Percentiles rank a stretch among this genome's conserved stretches.
Conservation (phyloP, 371 early-diverging fungal genomes). For the Coemansia sp. region DNA sequence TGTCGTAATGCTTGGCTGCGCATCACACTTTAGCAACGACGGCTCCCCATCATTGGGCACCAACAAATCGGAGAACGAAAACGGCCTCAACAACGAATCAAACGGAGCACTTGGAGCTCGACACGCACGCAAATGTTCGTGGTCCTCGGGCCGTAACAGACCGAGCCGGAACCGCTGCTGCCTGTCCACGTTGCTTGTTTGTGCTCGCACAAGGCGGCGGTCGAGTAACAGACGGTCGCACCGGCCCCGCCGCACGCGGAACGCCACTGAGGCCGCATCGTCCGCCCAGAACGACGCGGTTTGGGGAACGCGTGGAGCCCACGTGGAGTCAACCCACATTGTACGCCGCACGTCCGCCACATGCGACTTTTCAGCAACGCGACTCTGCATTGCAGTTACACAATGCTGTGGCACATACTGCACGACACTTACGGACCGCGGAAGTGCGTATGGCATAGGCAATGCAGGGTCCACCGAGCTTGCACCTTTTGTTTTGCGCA, state of each 20-base stretch:
- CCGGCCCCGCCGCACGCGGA: slow-evolving; percentile 37
- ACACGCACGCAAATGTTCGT: slow-evolving; percentile 11
- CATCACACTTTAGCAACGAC: not conserved
- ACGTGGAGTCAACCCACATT: slow-evolving; percentile 42
- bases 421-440: slow-evolving; percentile 32
- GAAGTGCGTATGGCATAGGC: slow-evolving; percentile 37
- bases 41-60: not conserved
- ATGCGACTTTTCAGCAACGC: slow-evolving; percentile 11
- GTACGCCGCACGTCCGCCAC: slow-evolving; percentile 11
- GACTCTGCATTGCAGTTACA: slow-evolving; percentile 18
- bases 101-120: not conserved
- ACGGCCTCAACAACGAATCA: slow-evolving; percentile 33
- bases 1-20: not conserved
- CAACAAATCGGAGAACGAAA: slow-evolving; percentile 23
- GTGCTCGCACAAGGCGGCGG: slow-evolving; percentile 22
- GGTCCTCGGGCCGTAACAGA: slow-evolving; percentile 34
- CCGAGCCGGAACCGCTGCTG: slow-evolving; percentile 34
- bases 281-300: not conserved
- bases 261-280: slow-evolving; percentile 10
- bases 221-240: slow-evolving; percentile 37
- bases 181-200: not conserved
- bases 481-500: slow-evolving; percentile 2
- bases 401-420: slow-evolving; percentile 26
- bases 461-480: slow-evolving; percentile 15
- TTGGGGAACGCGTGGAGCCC: slow-evolving; percentile 1